Evolutionary conservation across 345 rosid genomes (phyloP), one percentile per base, ranked within the genome.

Genomic region (Syzygium aromaticum): DNA sequence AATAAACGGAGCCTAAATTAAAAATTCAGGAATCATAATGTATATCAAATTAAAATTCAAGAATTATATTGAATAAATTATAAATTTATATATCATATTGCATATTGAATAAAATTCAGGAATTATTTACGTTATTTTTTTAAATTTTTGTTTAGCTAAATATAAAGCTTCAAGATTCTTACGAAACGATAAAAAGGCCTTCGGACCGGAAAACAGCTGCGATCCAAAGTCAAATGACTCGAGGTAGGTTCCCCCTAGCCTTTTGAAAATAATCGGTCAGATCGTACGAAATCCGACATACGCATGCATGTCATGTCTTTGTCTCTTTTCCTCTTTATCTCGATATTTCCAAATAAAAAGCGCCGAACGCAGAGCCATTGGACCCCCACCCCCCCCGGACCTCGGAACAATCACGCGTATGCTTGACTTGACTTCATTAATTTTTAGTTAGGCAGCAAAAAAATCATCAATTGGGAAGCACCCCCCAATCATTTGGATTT

Each of bases 41-140:
- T 43, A 43, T 7, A 43, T 43, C 1, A 43, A 43, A 43, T 43
- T 43, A 43, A 43, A 43, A 4, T 43, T 43, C 6, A 43, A 43
- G 7, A 1, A 43, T 6, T 43, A 43, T 6, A 43, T 43, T 43
- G 7, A 43, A 1, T 7, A 43, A 43, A 43, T 3, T 43, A 43
- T 43, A 43, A 43, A 1, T 40, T 40, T 40, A 40, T 40, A 40
- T 0, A 40, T 3, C 43, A 3, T 6, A 40, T 40, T 40, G 1
- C 6, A 40, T 4, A 4, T 40, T 4, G 1, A 6, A 6, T 43
- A 6, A 43, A 43, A 43, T 43, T 43, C 1, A 43, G 4, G 0
- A 4, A 43, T 43, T 43, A 43, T 43, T 43, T 43, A 43, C 1
- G 7, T 6, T 1, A 43, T 43, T 43, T 43, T 43, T 5, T 43